These are phyloP conservation scores for Chaetoceros tenuissimus DNA, from an alignment of 108 stramenopile species.

Conservation along the genomic window DNA sequence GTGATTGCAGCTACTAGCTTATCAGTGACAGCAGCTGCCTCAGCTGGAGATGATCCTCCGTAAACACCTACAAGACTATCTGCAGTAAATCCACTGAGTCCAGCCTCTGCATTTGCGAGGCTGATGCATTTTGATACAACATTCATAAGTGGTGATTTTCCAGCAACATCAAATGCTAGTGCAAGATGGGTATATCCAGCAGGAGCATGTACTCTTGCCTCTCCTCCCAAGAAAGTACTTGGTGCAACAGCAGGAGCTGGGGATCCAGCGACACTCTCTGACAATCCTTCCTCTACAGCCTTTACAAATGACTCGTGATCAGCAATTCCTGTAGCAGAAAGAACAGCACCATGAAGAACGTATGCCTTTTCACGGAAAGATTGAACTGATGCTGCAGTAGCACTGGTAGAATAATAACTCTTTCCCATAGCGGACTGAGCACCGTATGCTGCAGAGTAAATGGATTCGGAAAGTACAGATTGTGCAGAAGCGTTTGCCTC, in stretches of 20 bases:
- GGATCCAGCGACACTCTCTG: conserved; percentile 40
- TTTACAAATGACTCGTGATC: conserved; percentile 76
- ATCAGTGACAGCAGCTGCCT: conserved; percentile 40
- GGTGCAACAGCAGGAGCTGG: conserved; percentile 13
- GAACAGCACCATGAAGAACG: conserved; percentile 68
- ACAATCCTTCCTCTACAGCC: conserved; percentile 43
- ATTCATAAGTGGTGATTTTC: conserved; percentile 38
- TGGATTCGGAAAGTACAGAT: conserved; percentile 67
- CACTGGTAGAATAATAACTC: conserved; percentile 50
- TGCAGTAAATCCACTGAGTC: conserved; percentile 44
- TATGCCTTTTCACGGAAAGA: conserved; percentile 66
- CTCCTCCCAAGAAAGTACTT: conserved; percentile 61
- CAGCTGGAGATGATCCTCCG: conserved; percentile 40
- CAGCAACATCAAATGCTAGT: conserved; percentile 57
- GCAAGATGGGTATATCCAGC: conserved; percentile 75
- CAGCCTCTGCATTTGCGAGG: conserved; percentile 31
- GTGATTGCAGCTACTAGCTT: conserved; percentile 45
- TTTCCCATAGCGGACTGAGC: conserved; percentile 73
- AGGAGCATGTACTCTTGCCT: conserved; percentile 57
- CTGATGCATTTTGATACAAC: conserved; percentile 60
- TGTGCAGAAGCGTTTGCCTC: conserved; percentile 62
- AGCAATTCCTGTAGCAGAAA: conserved; percentile 70
- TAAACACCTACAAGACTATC: conserved; percentile 73
- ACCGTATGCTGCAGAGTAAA: conserved; percentile 79
- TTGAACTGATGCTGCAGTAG: conserved; percentile 38